These are phyloP conservation scores for Monilinia fructicola DNA, from an alignment of 2,329 filamentous ascomycete genomes.

Conservation along the genomic window DNA sequence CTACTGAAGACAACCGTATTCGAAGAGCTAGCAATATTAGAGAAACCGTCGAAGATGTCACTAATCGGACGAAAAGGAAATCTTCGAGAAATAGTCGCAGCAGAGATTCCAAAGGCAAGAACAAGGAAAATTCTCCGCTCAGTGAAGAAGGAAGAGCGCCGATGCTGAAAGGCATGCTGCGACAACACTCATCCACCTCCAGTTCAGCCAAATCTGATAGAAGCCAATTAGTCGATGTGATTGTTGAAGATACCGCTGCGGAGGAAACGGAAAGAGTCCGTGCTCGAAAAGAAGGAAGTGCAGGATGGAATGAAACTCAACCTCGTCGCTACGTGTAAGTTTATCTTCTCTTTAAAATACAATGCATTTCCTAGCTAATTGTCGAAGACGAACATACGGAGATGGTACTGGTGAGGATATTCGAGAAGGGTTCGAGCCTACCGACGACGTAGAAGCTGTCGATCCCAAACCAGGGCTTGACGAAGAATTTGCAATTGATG, in stretches of 20 bases:
- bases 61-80: conserved; percentile 41
- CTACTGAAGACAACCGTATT: conserved; percentile 45
- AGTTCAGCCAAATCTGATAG: conserved; percentile 53
- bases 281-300: conserved; percentile 60
- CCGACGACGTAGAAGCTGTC: conserved; percentile 46
- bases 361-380: conserved; percentile 18
- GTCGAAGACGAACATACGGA: conserved; percentile 48
- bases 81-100: conserved; percentile 29
- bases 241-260: conserved; percentile 63
- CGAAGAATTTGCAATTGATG: conserved; percentile 33
- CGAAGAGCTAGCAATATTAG: conserved; percentile 43
- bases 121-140: conserved; percentile 29
- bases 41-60: conserved; percentile 41
- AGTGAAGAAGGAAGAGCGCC: conserved; percentile 40
- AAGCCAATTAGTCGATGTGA: conserved; percentile 65
- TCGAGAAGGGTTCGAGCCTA: conserved; percentile 53
- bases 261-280: conserved; percentile 62
- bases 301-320: conserved; percentile 58
- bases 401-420: conserved; percentile 51
- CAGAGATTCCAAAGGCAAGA: conserved; percentile 37
- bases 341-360: not conserved
- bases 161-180: conserved; percentile 42
- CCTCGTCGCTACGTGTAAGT: conserved; percentile 56
- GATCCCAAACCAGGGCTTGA: conserved; percentile 44
- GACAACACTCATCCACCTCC: conserved; percentile 50